Evolutionary conservation across 2,329 filamentous ascomycete species (phyloP).

Genomic region (Blastomyces parvus): DNA sequence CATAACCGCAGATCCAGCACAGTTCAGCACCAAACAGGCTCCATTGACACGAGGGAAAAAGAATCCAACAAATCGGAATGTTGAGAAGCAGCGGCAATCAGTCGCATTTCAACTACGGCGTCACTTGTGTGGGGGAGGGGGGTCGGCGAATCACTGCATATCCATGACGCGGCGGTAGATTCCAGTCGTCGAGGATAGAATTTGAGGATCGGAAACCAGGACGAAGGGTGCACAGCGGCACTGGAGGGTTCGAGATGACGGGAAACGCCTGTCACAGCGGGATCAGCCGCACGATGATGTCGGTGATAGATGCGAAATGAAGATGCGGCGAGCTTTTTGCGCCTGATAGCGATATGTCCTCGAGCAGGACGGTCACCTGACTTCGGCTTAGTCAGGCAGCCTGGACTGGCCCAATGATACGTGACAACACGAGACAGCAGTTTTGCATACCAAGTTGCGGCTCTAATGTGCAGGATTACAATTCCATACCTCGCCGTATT

Average conservation of each 20-base stretch:
- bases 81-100: conserved; percentile 23
- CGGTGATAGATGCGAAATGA: background rate
- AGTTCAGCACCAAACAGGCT: conserved; percentile 30
- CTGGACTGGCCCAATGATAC: background rate
- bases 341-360: background rate
- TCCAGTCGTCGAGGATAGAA: background rate
- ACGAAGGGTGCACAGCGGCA: background rate
- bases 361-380: background rate
- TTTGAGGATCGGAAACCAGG: background rate
- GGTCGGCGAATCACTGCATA: conserved; percentile 1
- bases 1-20: conserved; percentile 31
- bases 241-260: background rate
- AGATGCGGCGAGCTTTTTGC: conserved; percentile 4
- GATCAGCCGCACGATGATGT: background rate
- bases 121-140: background rate
- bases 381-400: background rate
- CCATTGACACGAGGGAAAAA: conserved; percentile 32
- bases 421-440: background rate
- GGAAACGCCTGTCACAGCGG: background rate
- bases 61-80: conserved; percentile 19
- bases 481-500: background rate
- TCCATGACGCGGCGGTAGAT: conserved; percentile 1
- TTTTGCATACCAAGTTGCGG: background rate
- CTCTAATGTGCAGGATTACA: background rate
- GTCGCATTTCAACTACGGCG: conserved; percentile 29